Evolutionary conservation across 2,329 filamentous ascomycete species (phyloP).

Genomic region (Ophiocordyceps camponoti-rufipedis): DNA sequence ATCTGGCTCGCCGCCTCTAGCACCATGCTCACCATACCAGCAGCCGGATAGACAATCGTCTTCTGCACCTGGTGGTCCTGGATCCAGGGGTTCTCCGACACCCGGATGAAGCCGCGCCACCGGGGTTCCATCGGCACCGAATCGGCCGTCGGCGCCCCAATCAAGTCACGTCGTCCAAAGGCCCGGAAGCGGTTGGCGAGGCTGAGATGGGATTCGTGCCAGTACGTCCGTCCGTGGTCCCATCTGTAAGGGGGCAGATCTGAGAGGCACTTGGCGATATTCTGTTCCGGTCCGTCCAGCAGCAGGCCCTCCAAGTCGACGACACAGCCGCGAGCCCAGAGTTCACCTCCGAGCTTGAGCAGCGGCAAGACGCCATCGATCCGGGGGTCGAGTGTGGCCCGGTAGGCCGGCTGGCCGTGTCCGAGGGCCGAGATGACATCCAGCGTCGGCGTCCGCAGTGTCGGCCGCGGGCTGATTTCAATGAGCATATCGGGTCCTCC

Average conservation of each 20-base stretch:
- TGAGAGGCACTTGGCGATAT: slow-evolving; percentile 16
- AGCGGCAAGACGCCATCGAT: slow-evolving; percentile 7
- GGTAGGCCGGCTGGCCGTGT: slow-evolving; percentile 6
- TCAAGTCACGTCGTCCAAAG: slow-evolving; percentile 29
- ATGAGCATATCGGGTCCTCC: slow-evolving; percentile 17
- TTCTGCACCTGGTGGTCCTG: slow-evolving; percentile 31
- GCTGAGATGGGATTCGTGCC: slow-evolving; percentile 32
- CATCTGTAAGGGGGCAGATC: slow-evolving; percentile 34
- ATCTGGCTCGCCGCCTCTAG: slow-evolving; percentile 26
- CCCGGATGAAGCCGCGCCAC: slow-evolving; percentile 30
- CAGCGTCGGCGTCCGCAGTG: slow-evolving; percentile 16
- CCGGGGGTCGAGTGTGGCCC: slow-evolving; percentile 11
- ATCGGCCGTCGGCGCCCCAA: slow-evolving; percentile 26
- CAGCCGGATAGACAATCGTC: slow-evolving; percentile 29
- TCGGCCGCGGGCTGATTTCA: slow-evolving; percentile 21
- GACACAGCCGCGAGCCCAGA: slow-evolving; percentile 18
- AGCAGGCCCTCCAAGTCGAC: slow-evolving; percentile 14
- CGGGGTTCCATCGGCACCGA: slow-evolving; percentile 24
- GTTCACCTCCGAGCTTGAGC: slow-evolving; percentile 13
- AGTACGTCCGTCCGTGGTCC: slow-evolving; percentile 33
- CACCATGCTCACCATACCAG: slow-evolving; percentile 30
- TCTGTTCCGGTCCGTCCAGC: slow-evolving; percentile 4
- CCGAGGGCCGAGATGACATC: slow-evolving; percentile 13
- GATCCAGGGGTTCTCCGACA: slow-evolving; percentile 32
- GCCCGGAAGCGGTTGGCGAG: slow-evolving; percentile 23